Base-by-base conservation (phyloP, 257 asterid genomes). In the Solanum bukasovii region DNA sequence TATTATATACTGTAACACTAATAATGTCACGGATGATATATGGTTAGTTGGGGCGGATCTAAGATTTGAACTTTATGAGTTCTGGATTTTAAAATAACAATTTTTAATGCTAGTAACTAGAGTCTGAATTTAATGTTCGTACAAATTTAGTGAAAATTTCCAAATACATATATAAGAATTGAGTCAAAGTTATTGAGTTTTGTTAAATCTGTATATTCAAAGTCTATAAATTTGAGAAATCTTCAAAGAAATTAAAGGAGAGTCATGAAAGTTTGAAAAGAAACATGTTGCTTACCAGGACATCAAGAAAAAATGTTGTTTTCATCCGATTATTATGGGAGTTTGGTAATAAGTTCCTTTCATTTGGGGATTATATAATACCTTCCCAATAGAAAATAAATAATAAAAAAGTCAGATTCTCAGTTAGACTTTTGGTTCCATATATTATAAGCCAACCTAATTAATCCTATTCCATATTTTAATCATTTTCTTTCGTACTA, bases 281-380 rank as follows among this genome's bases (percentile, higher is more conserved):
- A 18, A 84, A 5, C 37, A 71, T 84, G 6, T 25, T 35, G 73
- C 81, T 71, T 37, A 72, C 9, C 5, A 71, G 63, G 34, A 56
- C 20, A 31, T 68, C 23, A 82, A 49, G 71, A 79, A 37, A 75
- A 44, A 29, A 10, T 49, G 27, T 46, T 79, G 33, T 82, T 59
- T 63, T 61, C 65, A 67, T 52, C 49, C 81, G 87, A 84, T 44
- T 88, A 84, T 82, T 84, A 87, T 34, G 87, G 87, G 89, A 89
- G 92, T 93, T 94, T 91, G 97, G 95, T 94, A 13, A 90, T 10
- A 61, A 46, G 94, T 94, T 84, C 89, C 94, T 93, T 88, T 94
- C 97, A 88, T 52, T 84, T 87, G 56, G 81, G 75, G 82, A 85
- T 44, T 12, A 44, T 65, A 89, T 61, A 67, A 85, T 86, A 77